phyloP scores from a whole-genome alignment of 2,329 filamentous ascomycete genomes.

The Teratosphaeriaceae sp. region DNA sequence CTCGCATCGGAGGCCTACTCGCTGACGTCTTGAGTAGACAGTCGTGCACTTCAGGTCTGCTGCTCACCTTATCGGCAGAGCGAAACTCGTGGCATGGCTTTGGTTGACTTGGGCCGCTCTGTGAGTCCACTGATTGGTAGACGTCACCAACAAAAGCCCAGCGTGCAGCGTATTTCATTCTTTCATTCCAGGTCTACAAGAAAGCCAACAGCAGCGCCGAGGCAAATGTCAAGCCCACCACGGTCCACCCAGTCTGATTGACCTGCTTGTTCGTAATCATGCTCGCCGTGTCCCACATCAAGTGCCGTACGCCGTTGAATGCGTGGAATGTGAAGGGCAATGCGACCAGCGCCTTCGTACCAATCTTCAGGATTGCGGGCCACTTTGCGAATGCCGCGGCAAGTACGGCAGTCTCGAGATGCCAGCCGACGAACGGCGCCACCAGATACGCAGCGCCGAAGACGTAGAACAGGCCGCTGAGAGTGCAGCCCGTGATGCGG shows the following conservation, averaged over 20 bases:
- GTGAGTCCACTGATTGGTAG: too few relatives aligned
- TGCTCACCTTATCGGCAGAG: too few relatives aligned
- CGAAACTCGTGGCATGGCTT: too few relatives aligned
- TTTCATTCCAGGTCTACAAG: too few relatives aligned
- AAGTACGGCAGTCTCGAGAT: slow-evolving; percentile 58
- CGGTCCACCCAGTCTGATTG: slow-evolving; percentile 58
- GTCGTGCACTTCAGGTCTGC: too few relatives aligned
- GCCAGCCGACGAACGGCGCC: slow-evolving; percentile 67
- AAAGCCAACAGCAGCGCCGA: slow-evolving; percentile 45
- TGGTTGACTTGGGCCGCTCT: too few relatives aligned
- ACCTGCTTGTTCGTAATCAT: slow-evolving; percentile 59
- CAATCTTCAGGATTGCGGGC: slow-evolving; percentile 52
- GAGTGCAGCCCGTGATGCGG: slow-evolving; percentile 72
- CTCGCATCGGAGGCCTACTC: too few relatives aligned
- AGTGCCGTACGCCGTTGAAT: slow-evolving; percentile 64
- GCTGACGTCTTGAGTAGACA: too few relatives aligned
- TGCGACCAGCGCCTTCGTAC: slow-evolving; percentile 52
- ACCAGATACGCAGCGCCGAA: slow-evolving; percentile 76
- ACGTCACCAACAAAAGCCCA: too few relatives aligned
- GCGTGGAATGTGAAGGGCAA: slow-evolving; percentile 62
- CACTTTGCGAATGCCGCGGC: slow-evolving; percentile 58
- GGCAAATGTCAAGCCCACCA: slow-evolving; percentile 50
- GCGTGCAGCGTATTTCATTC: too few relatives aligned
- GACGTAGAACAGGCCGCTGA: slow-evolving; percentile 70
- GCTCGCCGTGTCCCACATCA: slow-evolving; percentile 61